These are phyloP conservation scores for Stereocaulon alpinum DNA, from an alignment of 495 filamentous ascomycete genomes.

Conservation along the genomic window DNA sequence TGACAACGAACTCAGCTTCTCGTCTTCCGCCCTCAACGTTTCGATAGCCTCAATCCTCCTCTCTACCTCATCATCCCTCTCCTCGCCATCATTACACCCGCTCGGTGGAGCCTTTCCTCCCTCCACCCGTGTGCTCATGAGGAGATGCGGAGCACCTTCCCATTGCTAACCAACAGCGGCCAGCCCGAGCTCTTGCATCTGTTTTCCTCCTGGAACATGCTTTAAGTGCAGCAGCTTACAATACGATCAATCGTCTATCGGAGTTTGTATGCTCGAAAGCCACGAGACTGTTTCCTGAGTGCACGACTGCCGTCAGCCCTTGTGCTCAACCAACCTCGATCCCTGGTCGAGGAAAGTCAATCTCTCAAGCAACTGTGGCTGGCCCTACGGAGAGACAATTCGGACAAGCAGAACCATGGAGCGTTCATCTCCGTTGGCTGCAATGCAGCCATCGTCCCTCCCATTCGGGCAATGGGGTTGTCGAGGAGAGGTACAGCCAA, in stretches of 20 bases:
- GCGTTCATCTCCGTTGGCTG: slow-evolving; percentile 85
- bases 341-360: background rate
- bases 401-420: slow-evolving; percentile 50
- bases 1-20: slow-evolving; percentile 1
- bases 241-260: slow-evolving; percentile 1
- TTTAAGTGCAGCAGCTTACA: slow-evolving; percentile 6
- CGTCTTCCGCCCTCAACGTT: background rate
- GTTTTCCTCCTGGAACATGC: slow-evolving; percentile 9
- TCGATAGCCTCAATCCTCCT: background rate
- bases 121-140: slow-evolving; percentile 9
- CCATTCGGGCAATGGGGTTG: slow-evolving; percentile 44
- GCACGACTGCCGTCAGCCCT: background rate
- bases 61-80: slow-evolving; percentile 18
- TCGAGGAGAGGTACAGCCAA: slow-evolving; percentile 41
- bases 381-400: background rate
- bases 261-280: slow-evolving; percentile 4
- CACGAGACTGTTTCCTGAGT: background rate
- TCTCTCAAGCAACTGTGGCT: background rate
- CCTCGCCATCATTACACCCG: slow-evolving; percentile 13
- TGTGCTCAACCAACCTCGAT: background rate
- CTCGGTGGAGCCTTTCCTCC: slow-evolving; percentile 19
- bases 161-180: slow-evolving; percentile 6
- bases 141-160: slow-evolving; percentile 1
- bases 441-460: slow-evolving; percentile 75
- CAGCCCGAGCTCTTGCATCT: slow-evolving; percentile 3